Evolutionary conservation across 2,329 filamentous ascomycete species (phyloP), one percentile per base, ranked within the genome.

Genomic region (Orbilia oligospora): DNA sequence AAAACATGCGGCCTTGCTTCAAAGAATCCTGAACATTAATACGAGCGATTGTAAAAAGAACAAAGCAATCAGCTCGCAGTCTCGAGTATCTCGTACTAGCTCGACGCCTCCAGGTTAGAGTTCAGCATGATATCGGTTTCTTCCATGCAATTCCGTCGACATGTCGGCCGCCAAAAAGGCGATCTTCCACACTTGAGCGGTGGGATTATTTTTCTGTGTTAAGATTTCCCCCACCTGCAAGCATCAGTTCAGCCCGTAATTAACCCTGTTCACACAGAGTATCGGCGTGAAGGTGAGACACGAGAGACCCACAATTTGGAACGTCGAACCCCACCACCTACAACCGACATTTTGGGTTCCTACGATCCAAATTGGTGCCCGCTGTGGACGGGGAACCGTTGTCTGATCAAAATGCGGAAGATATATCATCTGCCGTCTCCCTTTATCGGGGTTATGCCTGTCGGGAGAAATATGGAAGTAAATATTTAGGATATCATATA

Each of bases 281-380:
- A 71, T 61, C 56, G 49, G 58, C 71, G 48, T 73, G 71, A 73
- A 64, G 22, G 73, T 77, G 73, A 77, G 73, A 77, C 67, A 77
- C 41, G 36, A 27, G 22, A 38, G 67, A 77, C 67, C 73, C 67
- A 77, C 67, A 44, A 20, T 10, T 53, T 55, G 20, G 33, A 55
- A 61, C 56, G 36, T 61, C 56, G 36, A 58, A 65, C 73, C 73
- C 73, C 73, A 77, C 73, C 67, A 68, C 53, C 61, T 41, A 44
- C 67, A 68, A 77, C 61, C 73, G 67, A 71, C 38, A 24, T 9
- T 61, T 51, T 66, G 73, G 67, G 63, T 63, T 30, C 49, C 66
- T 63, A 46, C 48, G 41, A 64, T 63, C 24, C 46, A 71, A 67
- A 49, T 64, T 22, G 67, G 58, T 65, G 33, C 33, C 49, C 49